Percentiles rank a stretch among this genome's conserved stretches.
phyloP scores from a whole-genome alignment of 176 grass and related monocot genomes.

The Phyllostachys edulis region DNA sequence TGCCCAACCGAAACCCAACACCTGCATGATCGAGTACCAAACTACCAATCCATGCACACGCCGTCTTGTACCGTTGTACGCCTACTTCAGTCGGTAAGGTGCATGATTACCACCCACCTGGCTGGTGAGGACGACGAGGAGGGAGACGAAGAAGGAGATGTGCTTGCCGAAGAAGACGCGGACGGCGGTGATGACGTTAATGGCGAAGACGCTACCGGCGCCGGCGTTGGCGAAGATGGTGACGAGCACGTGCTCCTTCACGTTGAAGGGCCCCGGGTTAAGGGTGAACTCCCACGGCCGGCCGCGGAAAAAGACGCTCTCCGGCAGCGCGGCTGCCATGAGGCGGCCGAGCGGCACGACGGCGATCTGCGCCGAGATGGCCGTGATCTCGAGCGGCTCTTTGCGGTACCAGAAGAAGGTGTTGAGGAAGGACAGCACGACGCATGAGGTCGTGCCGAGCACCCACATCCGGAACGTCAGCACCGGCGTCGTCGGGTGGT shows the following conservation, averaged over 20 bases:
- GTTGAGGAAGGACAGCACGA: conserved; percentile 85
- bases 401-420: conserved; percentile 97
- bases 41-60: not conserved
- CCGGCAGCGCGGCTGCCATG: conserved; percentile 54
- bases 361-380: conserved; percentile 93
- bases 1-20: no score
- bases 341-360: conserved; percentile 77
- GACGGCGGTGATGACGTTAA: conserved; percentile 80
- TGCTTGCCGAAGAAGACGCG: conserved; percentile 80
- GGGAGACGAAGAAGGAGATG: conserved; percentile 82
- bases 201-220: conserved; percentile 88
- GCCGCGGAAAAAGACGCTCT: conserved; percentile 45
- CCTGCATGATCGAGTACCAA: not conserved
- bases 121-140: conserved; percentile 88
- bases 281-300: conserved; percentile 65
- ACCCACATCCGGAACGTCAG: conserved; percentile 98
- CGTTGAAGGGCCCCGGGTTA: conserved; percentile 85
- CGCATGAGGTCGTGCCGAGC: conserved; percentile 73
- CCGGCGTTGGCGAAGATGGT: conserved; percentile 98
- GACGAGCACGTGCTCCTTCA: conserved; percentile 92
- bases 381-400: conserved; percentile 84
- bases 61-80: no score
- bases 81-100: no score
- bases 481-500: conserved; percentile 62
- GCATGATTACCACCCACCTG: conserved; percentile 31